Evolutionary conservation across 805 yeast genomes (phyloP).

Genomic region (Blastobotrys terrestris): DNA sequence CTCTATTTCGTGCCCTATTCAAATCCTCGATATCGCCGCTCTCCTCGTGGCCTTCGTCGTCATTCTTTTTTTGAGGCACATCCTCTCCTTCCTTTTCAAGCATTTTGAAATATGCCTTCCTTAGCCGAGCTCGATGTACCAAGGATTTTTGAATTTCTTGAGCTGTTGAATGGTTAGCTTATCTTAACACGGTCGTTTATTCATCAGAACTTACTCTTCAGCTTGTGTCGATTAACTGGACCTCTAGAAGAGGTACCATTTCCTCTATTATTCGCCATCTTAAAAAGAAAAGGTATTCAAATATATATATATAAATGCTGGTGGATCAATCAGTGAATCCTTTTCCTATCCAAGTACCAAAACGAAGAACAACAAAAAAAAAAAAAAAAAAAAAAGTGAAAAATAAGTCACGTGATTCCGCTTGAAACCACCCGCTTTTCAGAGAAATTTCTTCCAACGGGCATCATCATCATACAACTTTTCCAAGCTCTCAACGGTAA

Average conservation of each 20-base stretch:
- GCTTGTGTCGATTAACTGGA: slow-evolving; percentile 17
- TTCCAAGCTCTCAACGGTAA: background rate
- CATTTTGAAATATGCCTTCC: slow-evolving; percentile 74
- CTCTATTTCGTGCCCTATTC: slow-evolving; percentile 11
- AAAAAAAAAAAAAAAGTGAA: background rate
- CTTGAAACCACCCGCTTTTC: background rate
- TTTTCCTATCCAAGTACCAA: too few species aligned
- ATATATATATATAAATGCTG: too few species aligned
- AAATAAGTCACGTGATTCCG: background rate
- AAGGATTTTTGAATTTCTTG: slow-evolving; percentile 74
- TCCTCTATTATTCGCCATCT: too few species aligned
- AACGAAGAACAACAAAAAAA: too few species aligned
- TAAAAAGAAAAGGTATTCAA: background rate
- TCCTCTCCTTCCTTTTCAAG: slow-evolving; percentile 63
- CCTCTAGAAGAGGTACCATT: too few species aligned
- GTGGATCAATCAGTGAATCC: too few species aligned
- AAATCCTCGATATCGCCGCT: slow-evolving; percentile 19
- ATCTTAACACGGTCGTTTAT: too few species aligned
- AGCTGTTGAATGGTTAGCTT: slow-evolving; percentile 6
- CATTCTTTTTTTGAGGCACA: slow-evolving; percentile 35
- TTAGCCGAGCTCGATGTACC: slow-evolving; percentile 71
- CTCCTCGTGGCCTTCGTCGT: slow-evolving; percentile 9
- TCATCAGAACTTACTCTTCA: slow-evolving; percentile 35
- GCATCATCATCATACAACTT: background rate
- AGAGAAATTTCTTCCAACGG: background rate